phyloP scores from a whole-genome alignment of 1,284 basidiomycete genomes.

The Phellopilus nigrolimitatus region DNA sequence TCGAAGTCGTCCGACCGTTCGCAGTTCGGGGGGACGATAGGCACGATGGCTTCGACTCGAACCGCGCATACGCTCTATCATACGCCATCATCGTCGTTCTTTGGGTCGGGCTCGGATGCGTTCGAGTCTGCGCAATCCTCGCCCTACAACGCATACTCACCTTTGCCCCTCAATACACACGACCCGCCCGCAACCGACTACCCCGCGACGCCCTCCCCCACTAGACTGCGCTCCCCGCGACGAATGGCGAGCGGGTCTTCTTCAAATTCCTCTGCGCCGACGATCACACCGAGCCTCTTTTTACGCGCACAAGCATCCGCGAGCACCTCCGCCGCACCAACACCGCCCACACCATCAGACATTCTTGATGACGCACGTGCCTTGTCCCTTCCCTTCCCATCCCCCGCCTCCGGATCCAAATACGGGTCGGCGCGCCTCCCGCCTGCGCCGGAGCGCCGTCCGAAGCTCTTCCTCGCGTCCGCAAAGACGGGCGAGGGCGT shows the following conservation, averaged over 20 bases:
- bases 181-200: slow-evolving; percentile 24
- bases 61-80: slow-evolving; percentile 61
- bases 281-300: slow-evolving; percentile 61
- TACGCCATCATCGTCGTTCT: slow-evolving; percentile 70
- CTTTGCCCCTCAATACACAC: slow-evolving; percentile 26
- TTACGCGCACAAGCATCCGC: slow-evolving; percentile 32
- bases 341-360: slow-evolving; percentile 21
- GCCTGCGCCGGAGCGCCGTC: slow-evolving; percentile 42
- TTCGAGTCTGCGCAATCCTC: slow-evolving; percentile 54
- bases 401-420: slow-evolving; percentile 3
- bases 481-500: slow-evolving; percentile 74
- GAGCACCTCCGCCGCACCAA: slow-evolving; percentile 19
- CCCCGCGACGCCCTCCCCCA: slow-evolving; percentile 23
- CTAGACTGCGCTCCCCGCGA: slow-evolving; percentile 21
- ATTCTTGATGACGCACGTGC: slow-evolving; percentile 4
- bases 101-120: slow-evolving; percentile 32
- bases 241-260: slow-evolving; percentile 43
- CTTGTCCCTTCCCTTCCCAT: slow-evolving; percentile 11
- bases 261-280: slow-evolving; percentile 47
- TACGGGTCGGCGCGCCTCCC: slow-evolving; percentile 21
- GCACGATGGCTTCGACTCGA: slow-evolving; percentile 36
- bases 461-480: slow-evolving; percentile 64
- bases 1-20: slow-evolving; percentile 35
- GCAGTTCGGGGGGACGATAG: slow-evolving; percentile 43
- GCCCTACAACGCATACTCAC: slow-evolving; percentile 39